A percentile compares a stretch with the other conserved stretches of the same genome.
These are phyloP conservation scores for Diaporthe ilicicola DNA, from an alignment of 2,329 filamentous ascomycete species.

Conservation along the genomic window DNA sequence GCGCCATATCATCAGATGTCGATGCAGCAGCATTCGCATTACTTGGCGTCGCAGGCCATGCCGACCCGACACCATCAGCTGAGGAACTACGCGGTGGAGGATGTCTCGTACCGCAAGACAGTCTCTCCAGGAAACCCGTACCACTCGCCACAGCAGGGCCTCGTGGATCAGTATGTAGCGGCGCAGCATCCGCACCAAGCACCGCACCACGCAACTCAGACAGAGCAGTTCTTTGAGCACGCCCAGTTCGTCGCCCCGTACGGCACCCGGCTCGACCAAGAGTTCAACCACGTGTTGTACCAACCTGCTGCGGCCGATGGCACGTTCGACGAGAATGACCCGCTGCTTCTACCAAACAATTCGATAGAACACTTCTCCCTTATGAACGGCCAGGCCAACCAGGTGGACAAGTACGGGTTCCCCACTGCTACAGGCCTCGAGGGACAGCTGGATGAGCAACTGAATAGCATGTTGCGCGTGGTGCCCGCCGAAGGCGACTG, in stretches of 20 bases:
- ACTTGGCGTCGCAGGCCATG: slow-evolving; percentile 39
- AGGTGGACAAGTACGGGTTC: background rate
- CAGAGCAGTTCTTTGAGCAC: slow-evolving; percentile 11
- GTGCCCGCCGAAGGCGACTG: slow-evolving; percentile 18
- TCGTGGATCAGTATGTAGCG: slow-evolving; percentile 33
- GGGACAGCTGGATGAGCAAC: slow-evolving; percentile 1
- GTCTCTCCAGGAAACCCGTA: slow-evolving; percentile 43
- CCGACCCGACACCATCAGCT: slow-evolving; percentile 38
- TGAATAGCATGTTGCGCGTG: slow-evolving; percentile 10
- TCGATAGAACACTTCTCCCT: slow-evolving; percentile 16
- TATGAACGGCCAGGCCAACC: background rate
- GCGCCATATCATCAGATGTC: slow-evolving; percentile 45
- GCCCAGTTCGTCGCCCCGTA: slow-evolving; percentile 17
- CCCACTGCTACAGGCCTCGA: background rate
- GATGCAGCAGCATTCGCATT: slow-evolving; percentile 25
- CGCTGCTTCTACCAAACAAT: slow-evolving; percentile 27
- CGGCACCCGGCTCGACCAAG: background rate
- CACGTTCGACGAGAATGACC: slow-evolving; percentile 26
- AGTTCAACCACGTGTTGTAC: background rate
- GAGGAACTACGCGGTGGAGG: slow-evolving; percentile 38
- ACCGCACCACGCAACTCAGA: slow-evolving; percentile 32
- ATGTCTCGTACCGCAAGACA: slow-evolving; percentile 45
- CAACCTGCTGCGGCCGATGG: background rate
- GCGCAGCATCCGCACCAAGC: slow-evolving; percentile 35
- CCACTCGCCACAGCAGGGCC: slow-evolving; percentile 28